phyloP scores from a whole-genome alignment of 2,329 filamentous ascomycete species.

The Fusarium scirpi region DNA sequence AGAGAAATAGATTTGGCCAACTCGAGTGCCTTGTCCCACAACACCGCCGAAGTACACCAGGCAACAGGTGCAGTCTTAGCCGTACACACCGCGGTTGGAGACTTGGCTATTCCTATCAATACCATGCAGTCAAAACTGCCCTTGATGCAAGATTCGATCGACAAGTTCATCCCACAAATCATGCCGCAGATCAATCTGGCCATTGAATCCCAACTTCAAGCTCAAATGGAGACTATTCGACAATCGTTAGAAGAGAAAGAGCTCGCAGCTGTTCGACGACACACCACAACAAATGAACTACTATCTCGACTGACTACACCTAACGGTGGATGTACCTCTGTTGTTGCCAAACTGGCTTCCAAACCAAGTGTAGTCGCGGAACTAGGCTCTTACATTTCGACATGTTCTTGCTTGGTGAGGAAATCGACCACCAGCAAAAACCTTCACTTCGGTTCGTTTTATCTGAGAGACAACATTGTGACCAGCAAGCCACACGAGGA shows the following conservation, averaged over 20 bases:
- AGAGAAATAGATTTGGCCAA: not conserved
- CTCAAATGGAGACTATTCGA: not conserved
- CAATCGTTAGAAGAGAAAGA: not conserved
- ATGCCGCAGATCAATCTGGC: not conserved
- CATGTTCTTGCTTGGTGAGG: not conserved
- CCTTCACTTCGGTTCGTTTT: not conserved
- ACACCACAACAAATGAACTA: not conserved
- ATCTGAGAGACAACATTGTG: not conserved
- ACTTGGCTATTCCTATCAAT: not conserved
- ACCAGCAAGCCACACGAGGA: not conserved
- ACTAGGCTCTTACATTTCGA: not conserved
- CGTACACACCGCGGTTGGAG: not conserved
- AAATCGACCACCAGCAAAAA: not conserved
- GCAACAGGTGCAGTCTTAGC: not conserved
- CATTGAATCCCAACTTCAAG: not conserved
- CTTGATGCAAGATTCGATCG: not conserved
- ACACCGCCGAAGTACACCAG: not conserved
- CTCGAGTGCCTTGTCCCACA: not conserved
- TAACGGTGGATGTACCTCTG: rapidly evolving
- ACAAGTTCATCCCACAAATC: not conserved
- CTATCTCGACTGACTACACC: not conserved
- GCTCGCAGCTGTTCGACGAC: not conserved
- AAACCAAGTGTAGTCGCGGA: not conserved
- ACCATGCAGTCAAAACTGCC: not conserved
- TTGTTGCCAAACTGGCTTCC: not conserved